Evolutionary conservation across 352 stramenopile species (phyloP), one percentile per base, ranked within the genome.

Genomic region (Phytophthora vignae): DNA sequence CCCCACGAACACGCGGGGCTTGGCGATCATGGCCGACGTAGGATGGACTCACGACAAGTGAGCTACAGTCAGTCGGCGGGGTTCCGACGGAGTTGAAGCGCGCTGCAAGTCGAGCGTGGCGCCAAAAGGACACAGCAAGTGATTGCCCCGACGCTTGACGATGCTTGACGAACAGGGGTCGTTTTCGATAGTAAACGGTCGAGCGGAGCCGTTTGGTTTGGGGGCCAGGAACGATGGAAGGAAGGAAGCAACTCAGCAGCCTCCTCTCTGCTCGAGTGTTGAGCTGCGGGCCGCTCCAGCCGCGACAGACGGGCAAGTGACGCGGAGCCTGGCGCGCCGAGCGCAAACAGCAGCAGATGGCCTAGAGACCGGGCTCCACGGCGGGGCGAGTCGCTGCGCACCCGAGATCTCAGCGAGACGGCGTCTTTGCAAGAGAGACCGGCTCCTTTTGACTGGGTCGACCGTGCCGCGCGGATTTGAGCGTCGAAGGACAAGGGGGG

Each of bases 81-180:
- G n/a, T n/a, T n/a, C n/a, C n/a, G n/a, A n/a, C 60, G 54, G 60
- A 65, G 59, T 69, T 73, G 66, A 69, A 64, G 22, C 22, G 22
- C 22, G 22, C 22, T 25, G 22, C 22, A 25, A 25, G 22, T 25
- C 22, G 22, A 25, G n/a, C n/a, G n/a, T n/a, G n/a, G n/a, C n/a
- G n/a, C n/a, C 12, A 21, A 52, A 29, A 69, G 67, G 70, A 77
- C 70, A 52, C 61, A 77, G 65, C 70, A 77, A 65, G 55, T 70
- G 70, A 77, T 77, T 77, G 70, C 71, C 56, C 40, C 14, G 64
- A 6, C 27, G n/a, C n/a, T n/a, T n/a, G n/a, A n/a, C n/a, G n/a
- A n/a, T n/a, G 17, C 29, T 69, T 69, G 67, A 64, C 54, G 67
- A 61, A 55, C 67, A 14, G 11, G 14, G n/a, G 67, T 46, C 27